Evolutionary conservation across 345 rosid genomes (phyloP).

Genomic region (Luvunga scandens): DNA sequence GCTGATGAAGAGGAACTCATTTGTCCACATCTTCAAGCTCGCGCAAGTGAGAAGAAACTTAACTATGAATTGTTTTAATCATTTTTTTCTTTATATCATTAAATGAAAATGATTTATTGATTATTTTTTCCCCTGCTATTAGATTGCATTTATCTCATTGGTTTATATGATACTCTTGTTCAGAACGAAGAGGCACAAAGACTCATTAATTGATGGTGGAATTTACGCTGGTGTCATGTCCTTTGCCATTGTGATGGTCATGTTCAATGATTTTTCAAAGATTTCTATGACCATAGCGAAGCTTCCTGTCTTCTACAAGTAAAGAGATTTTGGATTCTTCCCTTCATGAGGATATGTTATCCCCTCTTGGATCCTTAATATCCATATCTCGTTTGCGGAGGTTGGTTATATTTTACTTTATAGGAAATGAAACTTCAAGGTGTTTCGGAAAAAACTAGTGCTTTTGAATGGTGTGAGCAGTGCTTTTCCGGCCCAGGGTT

Average conservation of each 20-base stretch:
- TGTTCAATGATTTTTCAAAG: constrained; percentile 74
- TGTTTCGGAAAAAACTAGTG: too few relatives aligned
- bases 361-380: constrained; percentile 77
- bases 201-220: constrained; percentile 44
- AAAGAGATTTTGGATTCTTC: constrained; percentile 51
- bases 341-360: constrained; percentile 33
- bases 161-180: constrained; percentile 23
- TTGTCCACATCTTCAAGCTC: too few relatives aligned
- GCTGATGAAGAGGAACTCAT: too few relatives aligned
- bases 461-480: too few relatives aligned
- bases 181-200: constrained; percentile 52
- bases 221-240: constrained; percentile 65
- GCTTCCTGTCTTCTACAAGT: constrained; percentile 87
- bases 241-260: constrained; percentile 42
- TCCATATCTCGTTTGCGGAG: constrained; percentile 62
- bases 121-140: background rate
- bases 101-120: background rate
- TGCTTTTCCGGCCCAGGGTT: too few relatives aligned
- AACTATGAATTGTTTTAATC: background rate
- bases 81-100: background rate
- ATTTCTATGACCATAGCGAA: constrained; percentile 67
- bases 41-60: constrained; percentile 14
- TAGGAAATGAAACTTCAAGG: too few relatives aligned
- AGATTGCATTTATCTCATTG: constrained; percentile 43
- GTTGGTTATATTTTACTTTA: too few relatives aligned